These are phyloP conservation scores for Zoysia matrella DNA, from an alignment of 202 grass and related monocot genomes.

Conservation along the genomic window DNA sequence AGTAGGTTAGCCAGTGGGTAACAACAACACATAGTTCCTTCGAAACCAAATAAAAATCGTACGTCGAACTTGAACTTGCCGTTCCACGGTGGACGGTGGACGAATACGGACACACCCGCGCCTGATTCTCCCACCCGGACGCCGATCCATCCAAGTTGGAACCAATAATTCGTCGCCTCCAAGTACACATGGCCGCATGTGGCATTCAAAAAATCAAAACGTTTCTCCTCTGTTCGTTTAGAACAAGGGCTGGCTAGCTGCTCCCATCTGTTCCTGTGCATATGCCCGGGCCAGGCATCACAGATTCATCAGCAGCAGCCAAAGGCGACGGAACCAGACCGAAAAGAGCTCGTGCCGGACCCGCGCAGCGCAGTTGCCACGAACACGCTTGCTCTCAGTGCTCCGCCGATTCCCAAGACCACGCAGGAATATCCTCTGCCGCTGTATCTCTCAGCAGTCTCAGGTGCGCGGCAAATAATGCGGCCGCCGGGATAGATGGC, in stretches of 20 bases:
- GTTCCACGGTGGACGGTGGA: neutral
- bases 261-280: neutral
- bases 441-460: neutral
- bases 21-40: neutral
- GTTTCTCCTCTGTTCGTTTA: conserved; percentile 26
- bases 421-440: neutral
- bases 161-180: conserved; percentile 46
- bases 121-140: conserved; percentile 23
- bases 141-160: conserved; percentile 38
- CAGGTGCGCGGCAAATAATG: neutral
- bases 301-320: neutral
- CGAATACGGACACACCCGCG: neutral
- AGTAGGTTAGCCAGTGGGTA: neutral
- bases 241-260: conserved; percentile 11
- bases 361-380: neutral
- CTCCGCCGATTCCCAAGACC: neutral
- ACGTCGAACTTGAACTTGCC: neutral
- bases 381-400: neutral
- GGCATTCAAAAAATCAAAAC: conserved; percentile 52
- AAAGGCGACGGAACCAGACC: conserved; percentile 21
- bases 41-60: no score
- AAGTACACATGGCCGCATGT: conserved; percentile 61
- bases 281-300: neutral
- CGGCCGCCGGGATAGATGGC: neutral
- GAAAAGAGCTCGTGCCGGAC: conserved; percentile 35